Conservation (phyloP, 2,329 filamentous ascomycete species). For the Penicillium sp. region DNA sequence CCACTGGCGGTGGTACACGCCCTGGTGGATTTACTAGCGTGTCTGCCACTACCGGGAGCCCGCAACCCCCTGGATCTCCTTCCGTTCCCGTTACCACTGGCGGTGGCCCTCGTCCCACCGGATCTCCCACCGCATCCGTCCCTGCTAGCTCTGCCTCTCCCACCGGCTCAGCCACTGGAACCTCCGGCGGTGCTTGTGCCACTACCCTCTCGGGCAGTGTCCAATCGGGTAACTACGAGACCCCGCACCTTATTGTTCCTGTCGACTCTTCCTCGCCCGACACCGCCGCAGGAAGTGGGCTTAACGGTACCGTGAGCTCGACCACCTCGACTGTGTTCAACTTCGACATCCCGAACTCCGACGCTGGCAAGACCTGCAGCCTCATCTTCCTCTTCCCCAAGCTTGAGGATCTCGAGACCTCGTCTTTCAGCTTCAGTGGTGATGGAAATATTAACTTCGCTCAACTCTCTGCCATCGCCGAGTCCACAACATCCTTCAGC, state of each 20-base stretch:
- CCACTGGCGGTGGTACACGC: neutral
- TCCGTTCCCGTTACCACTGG: neutral
- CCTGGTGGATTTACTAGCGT: neutral
- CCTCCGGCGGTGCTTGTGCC: constrained; percentile 41
- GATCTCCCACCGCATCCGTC: constrained; percentile 9
- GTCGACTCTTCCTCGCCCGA: constrained; percentile 57
- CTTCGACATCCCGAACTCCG: constrained; percentile 61
- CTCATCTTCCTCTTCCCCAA: constrained; percentile 66
- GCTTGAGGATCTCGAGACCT: constrained; percentile 58
- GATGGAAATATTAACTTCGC: constrained; percentile 56
- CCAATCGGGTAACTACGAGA: constrained; percentile 52
- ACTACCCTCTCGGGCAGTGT: constrained; percentile 44
- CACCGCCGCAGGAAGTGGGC: constrained; percentile 54
- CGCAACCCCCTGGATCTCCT: neutral
- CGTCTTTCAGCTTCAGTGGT: constrained; percentile 56
- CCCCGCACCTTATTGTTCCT: constrained; percentile 63
- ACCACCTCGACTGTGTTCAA: constrained; percentile 63
- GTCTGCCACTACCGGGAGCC: neutral
- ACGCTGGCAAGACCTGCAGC: constrained; percentile 61
- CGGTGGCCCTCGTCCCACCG: constrained; percentile 3
- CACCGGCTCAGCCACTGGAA: constrained; percentile 14
- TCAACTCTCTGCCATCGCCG: constrained; percentile 51
- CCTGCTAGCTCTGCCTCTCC: constrained; percentile 14
- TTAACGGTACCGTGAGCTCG: constrained; percentile 57
- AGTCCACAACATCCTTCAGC: constrained; percentile 53